Base-by-base conservation (phyloP, 2,329 filamentous ascomycete genomes). In the Scolecobasidium constrictum region DNA sequence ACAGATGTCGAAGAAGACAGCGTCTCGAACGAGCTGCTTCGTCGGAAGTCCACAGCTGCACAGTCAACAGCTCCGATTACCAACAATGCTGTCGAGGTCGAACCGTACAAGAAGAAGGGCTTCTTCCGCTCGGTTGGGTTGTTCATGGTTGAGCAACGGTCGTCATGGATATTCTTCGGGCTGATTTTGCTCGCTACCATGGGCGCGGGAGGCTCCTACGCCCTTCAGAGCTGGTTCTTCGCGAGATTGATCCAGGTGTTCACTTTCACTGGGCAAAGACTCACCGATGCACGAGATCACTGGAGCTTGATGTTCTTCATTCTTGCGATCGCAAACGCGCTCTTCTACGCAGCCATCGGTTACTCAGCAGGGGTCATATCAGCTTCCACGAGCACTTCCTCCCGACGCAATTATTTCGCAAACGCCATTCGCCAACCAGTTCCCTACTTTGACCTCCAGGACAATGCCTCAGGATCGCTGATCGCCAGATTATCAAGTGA, bases 291-390 rank as follows among this genome's bases (percentile, higher is more conserved):
- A 38, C 69, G 68, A 23, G 66, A 72, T 40, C 81, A 81, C 55
- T 83, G 75, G 75, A 70, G 76, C 0, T 65, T 78, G 46, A 82
- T 83, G 74, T 83, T 78, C 64, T 65, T 75, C 16, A 57, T 77
- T 0, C 61, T 81, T 20, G 78, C 77, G 2, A 62, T 72, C 4
- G 68, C 60, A 9, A 59, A 70, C 7, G 73, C 72, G 2, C 2
- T 72, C 1, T 60, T 67, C 13, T 81, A 81, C 55, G 74, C 74
- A 48, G 45, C 64, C 17, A 58, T 75, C 5, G 65, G 63, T 4
- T 54, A 47, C 15, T 50, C 56, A 4, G 50, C 54, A 1, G 57
- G 62, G 35, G 46, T 54, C 9, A 54, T 61, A 5, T 52, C 44
- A 38, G 54, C 66, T n/a, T 7, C 26, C n/a, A 31, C 26, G 26